Percentiles rank a stretch among this genome's conserved stretches.
Conservation (phyloP, 2,329 filamentous ascomycete genomes). For the Diaporthe capsici region DNA sequence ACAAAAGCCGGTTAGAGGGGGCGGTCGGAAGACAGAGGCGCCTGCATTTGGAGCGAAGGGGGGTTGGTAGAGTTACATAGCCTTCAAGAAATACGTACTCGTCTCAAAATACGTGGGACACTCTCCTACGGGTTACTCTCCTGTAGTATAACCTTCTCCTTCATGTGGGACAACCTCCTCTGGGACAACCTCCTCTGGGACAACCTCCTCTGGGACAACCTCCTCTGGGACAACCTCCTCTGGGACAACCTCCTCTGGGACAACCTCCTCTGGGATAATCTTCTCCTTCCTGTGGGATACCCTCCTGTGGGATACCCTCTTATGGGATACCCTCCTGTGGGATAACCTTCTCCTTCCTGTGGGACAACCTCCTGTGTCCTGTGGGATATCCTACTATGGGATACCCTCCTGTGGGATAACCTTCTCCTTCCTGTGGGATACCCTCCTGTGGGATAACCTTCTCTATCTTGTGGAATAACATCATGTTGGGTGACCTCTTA, state of each 20-base stretch:
- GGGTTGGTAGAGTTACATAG: slow-evolving; percentile 14
- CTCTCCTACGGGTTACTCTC: background rate
- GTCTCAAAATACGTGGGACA: too few relatives aligned
- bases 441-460: background rate
- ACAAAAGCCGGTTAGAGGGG: slow-evolving; percentile 74
- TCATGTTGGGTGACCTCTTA: background rate
- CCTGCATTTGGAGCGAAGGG: slow-evolving; percentile 15
- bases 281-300: background rate
- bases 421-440: background rate
- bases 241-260: background rate
- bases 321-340: background rate
- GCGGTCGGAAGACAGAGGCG: slow-evolving; percentile 45
- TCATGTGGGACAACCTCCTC: too few relatives aligned
- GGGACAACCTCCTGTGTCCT: background rate
- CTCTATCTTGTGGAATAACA: background rate
- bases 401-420: background rate
- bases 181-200: background rate
- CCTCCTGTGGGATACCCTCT: background rate
- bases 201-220: fast-evolving
- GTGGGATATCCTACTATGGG: background rate
- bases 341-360: background rate
- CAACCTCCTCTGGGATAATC: background rate
- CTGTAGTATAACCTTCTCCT: background rate
- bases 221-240: background rate
- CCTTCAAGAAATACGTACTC: background rate